Percentiles rank a stretch among this genome's conserved stretches.
Evolutionary conservation across 257 asterid genomes (phyloP).

Genomic region (Mitragyna speciosa): DNA sequence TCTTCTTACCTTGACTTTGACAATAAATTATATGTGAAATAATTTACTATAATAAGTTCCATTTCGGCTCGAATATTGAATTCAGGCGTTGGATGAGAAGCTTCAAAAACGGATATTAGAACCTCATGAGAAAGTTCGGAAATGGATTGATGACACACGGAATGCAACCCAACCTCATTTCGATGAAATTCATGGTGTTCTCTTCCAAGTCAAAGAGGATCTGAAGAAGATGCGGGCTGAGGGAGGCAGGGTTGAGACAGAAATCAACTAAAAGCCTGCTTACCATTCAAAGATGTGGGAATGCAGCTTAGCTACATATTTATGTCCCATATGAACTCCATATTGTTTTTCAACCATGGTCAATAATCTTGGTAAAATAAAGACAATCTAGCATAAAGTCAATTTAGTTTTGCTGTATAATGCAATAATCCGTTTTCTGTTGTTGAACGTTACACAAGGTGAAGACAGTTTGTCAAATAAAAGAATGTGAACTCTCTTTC

Average conservation of each 20-base stretch:
- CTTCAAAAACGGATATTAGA: constrained; percentile 51
- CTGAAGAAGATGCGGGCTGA: constrained; percentile 28
- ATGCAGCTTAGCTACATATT: not conserved
- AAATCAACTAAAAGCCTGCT: constrained; percentile 9
- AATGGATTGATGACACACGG: constrained; percentile 62
- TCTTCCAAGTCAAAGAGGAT: constrained; percentile 41
- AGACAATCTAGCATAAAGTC: not conserved
- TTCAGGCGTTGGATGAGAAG: constrained; percentile 47
- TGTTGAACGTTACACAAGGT: too few species aligned
- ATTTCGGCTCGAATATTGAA: not conserved
- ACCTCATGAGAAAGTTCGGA: constrained; percentile 51
- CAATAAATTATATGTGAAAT: too few species aligned
- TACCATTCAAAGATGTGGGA: constrained; percentile 25
- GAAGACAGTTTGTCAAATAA: too few species aligned
- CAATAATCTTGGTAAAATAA: not conserved
- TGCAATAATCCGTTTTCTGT: not conserved
- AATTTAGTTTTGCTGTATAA: not conserved
- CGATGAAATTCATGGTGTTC: constrained; percentile 52
- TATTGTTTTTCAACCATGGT: not conserved
- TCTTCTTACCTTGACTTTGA: too few species aligned
- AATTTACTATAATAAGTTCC: too few species aligned
- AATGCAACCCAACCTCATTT: constrained; percentile 63
- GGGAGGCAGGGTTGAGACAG: constrained; percentile 13
- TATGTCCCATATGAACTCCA: not conserved
- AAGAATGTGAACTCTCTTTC: not conserved